Percentiles rank a stretch among this genome's conserved stretches.
Conservation (phyloP, 495 filamentous ascomycete genomes). For the Neurospora africana region DNA sequence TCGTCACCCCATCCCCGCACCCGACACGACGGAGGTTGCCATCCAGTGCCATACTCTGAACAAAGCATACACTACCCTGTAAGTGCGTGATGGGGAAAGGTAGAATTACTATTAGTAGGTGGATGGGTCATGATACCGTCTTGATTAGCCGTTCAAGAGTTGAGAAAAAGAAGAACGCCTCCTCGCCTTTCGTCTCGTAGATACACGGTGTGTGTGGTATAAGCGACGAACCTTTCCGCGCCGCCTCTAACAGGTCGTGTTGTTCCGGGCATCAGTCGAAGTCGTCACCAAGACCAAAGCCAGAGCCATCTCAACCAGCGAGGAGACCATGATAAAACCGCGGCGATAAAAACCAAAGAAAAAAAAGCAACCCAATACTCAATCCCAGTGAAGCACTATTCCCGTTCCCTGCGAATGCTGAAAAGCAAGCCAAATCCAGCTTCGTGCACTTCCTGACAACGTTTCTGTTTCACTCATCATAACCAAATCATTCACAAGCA, state of each 20-base stretch:
- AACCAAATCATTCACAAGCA: constrained; percentile 4
- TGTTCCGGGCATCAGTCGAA: constrained; percentile 11
- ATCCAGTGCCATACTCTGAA: background rate
- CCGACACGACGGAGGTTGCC: background rate
- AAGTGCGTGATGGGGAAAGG: background rate
- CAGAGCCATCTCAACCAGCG: constrained; percentile 6
- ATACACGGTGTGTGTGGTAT: constrained; percentile 23
- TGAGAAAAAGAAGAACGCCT: constrained; percentile 14
- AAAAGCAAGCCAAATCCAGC: constrained; percentile 22
- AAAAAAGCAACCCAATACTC: constrained; percentile 23
- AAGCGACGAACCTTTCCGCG: constrained; percentile 2
- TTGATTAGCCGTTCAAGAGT: constrained; percentile 26
- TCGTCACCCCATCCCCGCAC: constrained; percentile 7
- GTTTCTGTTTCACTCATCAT: constrained; percentile 12
- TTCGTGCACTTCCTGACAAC: constrained; percentile 13
- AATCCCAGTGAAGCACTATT: constrained; percentile 17
- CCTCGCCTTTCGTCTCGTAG: constrained; percentile 27
- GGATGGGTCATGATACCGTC: constrained; percentile 14
- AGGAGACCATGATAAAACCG: constrained; percentile 13
- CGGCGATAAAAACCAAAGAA: constrained; percentile 1
- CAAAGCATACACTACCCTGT: background rate
- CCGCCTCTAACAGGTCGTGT: constrained; percentile 8
- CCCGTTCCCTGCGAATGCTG: constrained; percentile 18
- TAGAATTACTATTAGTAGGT: constrained; percentile 2
- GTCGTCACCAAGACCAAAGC: constrained; percentile 7